phyloP scores from a whole-genome alignment of 2,329 filamentous ascomycete genomes.

The Colletotrichum sp. region DNA sequence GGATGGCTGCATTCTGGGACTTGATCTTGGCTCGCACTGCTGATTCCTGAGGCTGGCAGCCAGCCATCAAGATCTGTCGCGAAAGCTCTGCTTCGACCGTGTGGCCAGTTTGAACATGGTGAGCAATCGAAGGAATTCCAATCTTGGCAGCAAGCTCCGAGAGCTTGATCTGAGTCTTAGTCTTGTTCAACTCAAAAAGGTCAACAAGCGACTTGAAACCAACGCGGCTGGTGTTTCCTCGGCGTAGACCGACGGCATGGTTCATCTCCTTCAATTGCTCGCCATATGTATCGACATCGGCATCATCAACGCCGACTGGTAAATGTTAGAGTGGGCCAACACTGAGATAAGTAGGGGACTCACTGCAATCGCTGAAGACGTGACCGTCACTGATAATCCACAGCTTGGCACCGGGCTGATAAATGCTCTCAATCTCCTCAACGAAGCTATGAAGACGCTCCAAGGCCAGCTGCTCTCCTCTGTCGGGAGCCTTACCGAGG shows the following conservation, averaged over 20 bases:
- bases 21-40: constrained; percentile 30
- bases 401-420: constrained; percentile 36
- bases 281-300: constrained; percentile 43
- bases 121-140: constrained; percentile 40
- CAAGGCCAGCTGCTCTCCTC: constrained; percentile 38
- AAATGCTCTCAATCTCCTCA: constrained; percentile 31
- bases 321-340: no score
- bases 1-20: constrained; percentile 32
- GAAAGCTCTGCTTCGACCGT: constrained; percentile 33
- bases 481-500: constrained; percentile 33
- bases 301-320: constrained; percentile 47
- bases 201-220: constrained; percentile 32
- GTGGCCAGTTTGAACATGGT: constrained; percentile 27
- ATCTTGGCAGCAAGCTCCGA: background rate
- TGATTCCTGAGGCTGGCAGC: constrained; percentile 36
- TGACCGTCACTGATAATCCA: constrained; percentile 45
- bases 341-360: no score
- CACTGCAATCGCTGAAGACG: constrained; percentile 46
- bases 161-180: constrained; percentile 24
- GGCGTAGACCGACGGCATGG: constrained; percentile 26
- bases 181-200: constrained; percentile 40
- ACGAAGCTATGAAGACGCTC: constrained; percentile 33
- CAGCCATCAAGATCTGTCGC: constrained; percentile 37
- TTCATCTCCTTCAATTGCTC: constrained; percentile 42
- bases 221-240: constrained; percentile 27